A percentile compares a stretch with the other conserved stretches of the same genome.
Conservation (phyloP, 1,284 basidiomycete species). For the Cryptococcus sp. region DNA sequence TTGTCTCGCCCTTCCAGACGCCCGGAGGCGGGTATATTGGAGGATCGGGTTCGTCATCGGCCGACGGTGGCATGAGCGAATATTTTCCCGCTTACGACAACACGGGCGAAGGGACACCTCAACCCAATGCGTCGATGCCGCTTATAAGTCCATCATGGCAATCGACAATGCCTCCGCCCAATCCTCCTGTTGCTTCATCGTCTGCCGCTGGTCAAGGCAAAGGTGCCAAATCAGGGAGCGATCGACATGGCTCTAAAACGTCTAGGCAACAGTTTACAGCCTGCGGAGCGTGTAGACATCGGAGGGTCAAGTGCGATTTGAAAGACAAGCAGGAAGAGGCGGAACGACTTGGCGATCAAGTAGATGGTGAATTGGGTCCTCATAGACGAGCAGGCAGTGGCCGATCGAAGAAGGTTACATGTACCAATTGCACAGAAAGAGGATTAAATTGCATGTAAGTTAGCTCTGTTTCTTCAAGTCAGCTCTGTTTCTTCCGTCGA, state of each 20-base stretch:
- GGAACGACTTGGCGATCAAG: constrained; percentile 19
- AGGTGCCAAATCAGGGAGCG: not conserved
- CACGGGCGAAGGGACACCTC: not conserved
- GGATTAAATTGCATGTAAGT: constrained; percentile 81
- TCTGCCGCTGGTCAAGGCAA: not conserved
- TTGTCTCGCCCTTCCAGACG: constrained; percentile 2
- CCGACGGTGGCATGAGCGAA: constrained; percentile 12
- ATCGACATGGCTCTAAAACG: constrained; percentile 40
- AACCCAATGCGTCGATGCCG: not conserved
- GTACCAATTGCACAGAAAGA: constrained; percentile 83
- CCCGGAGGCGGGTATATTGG: constrained; percentile 7
- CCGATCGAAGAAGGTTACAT: constrained; percentile 57
- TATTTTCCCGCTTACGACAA: constrained; percentile 13
- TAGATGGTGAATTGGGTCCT: constrained; percentile 52
- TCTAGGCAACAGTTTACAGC: constrained; percentile 79
- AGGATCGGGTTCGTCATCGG: constrained; percentile 10
- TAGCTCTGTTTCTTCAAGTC: constrained; percentile 22
- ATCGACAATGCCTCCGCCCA: constrained; percentile 9
- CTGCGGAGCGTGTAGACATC: constrained; percentile 84
- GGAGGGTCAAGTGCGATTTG: constrained; percentile 59
- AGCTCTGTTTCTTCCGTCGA: not conserved
- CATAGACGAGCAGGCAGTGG: constrained; percentile 7
- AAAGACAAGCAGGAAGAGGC: constrained; percentile 46
- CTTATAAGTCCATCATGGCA: constrained; percentile 6
- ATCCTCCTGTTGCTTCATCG: not conserved